These are phyloP conservation scores for Nitzschia inconspicua DNA, from an alignment of 108 stramenopile genomes.

Conservation along the genomic window DNA sequence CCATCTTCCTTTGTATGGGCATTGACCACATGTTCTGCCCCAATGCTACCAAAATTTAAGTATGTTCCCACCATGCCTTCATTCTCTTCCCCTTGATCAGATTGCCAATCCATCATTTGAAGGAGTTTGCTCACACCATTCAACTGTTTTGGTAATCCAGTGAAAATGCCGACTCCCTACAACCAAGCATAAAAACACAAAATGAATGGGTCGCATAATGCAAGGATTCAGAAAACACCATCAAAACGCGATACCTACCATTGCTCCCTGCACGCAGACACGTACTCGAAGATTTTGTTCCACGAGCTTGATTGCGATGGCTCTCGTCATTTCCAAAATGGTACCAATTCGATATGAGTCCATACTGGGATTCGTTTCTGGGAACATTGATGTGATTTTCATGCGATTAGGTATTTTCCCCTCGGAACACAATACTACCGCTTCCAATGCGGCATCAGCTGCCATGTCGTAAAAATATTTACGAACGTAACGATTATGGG, in stretches of 20 bases:
- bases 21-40: slow-evolving; percentile 78
- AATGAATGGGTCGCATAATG: too few relatives aligned
- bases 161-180: slow-evolving; percentile 89
- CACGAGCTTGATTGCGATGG: slow-evolving; percentile 64
- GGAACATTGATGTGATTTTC: slow-evolving; percentile 76
- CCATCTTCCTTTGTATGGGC: slow-evolving; percentile 36
- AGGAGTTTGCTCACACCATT: slow-evolving; percentile 72
- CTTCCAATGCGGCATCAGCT: slow-evolving; percentile 62
- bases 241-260: too few relatives aligned
- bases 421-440: slow-evolving; percentile 62
- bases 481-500: slow-evolving; percentile 83
- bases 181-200: too few relatives aligned
- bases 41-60: slow-evolving; percentile 72
- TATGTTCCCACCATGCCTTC: slow-evolving; percentile 86
- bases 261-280: slow-evolving; percentile 76
- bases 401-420: slow-evolving; percentile 70
- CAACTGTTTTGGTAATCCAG: slow-evolving; percentile 76
- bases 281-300: slow-evolving; percentile 83
- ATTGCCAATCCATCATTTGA: slow-evolving; percentile 87
- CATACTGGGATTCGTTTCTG: slow-evolving; percentile 87
- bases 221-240: too few relatives aligned
- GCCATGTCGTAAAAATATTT: slow-evolving; percentile 83
- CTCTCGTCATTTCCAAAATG: slow-evolving; percentile 67
- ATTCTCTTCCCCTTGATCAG: slow-evolving; percentile 70
- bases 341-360: slow-evolving; percentile 84